Percentiles rank a stretch among this genome's conserved stretches.
These are phyloP conservation scores for Helenozyma baotianmanensis DNA, from an alignment of 805 yeast species.

Conservation along the genomic window DNA sequence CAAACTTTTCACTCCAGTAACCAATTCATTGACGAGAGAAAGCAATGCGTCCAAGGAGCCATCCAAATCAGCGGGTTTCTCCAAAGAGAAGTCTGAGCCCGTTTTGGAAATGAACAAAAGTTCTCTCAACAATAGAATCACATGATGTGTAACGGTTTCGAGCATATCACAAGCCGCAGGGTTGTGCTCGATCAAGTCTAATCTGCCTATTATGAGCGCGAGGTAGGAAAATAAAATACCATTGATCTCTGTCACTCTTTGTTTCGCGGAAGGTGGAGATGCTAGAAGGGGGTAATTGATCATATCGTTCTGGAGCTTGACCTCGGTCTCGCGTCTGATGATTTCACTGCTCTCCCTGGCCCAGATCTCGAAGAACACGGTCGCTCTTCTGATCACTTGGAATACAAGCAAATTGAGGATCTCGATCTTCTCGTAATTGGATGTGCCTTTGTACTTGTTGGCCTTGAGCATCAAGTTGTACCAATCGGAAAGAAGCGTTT, in stretches of 20 bases:
- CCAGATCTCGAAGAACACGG: constrained; percentile 68
- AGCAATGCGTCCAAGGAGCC: constrained; percentile 53
- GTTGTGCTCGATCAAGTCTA: constrained; percentile 74
- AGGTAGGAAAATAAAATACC: constrained; percentile 56
- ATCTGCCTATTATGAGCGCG: constrained; percentile 66
- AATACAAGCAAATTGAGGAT: constrained; percentile 59
- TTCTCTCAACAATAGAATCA: constrained; percentile 61
- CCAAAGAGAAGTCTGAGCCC: constrained; percentile 36
- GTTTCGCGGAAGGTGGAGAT: constrained; percentile 57
- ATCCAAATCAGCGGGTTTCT: constrained; percentile 41
- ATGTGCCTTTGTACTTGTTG: constrained; percentile 65
- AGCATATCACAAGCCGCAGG: constrained; percentile 63
- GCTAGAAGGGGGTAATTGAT: constrained; percentile 43
- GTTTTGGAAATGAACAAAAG: constrained; percentile 54
- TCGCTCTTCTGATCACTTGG: constrained; percentile 63
- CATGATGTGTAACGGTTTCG: constrained; percentile 64
- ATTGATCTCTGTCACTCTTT: constrained; percentile 61
- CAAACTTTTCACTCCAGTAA: constrained; percentile 57
- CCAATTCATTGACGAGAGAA: constrained; percentile 60
- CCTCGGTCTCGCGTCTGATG: constrained; percentile 33
- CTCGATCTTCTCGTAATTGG: constrained; percentile 53
- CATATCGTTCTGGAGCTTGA: constrained; percentile 31
- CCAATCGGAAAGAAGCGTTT: constrained; percentile 71
- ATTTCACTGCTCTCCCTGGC: constrained; percentile 53
- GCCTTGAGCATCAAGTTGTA: constrained; percentile 73